Conservation (phyloP, 345 rosid genomes). For the Eutrema yunnanense region DNA sequence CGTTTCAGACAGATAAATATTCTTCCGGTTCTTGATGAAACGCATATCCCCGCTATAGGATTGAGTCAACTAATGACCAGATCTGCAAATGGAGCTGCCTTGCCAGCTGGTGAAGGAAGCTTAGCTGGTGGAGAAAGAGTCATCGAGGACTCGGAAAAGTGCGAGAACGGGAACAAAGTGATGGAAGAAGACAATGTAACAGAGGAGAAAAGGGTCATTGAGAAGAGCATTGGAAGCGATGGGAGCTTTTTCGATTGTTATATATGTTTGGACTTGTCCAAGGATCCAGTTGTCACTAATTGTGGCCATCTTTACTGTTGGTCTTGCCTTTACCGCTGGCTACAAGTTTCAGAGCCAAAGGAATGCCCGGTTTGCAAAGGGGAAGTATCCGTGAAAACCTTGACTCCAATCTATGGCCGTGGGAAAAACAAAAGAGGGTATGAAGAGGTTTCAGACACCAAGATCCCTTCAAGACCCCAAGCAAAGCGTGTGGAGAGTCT, state of each 20-base stretch:
- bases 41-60: conserved; percentile 37
- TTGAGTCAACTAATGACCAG: conserved; percentile 29
- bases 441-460: conserved; percentile 42
- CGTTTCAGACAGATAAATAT: conserved; percentile 42
- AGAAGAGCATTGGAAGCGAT: conserved; percentile 47
- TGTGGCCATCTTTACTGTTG: conserved; percentile 96
- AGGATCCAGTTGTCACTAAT: conserved; percentile 80
- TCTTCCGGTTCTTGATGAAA: conserved; percentile 31
- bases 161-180: conserved; percentile 57
- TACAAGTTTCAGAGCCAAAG: conserved; percentile 66
- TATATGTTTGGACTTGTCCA: conserved; percentile 69
- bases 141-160: conserved; percentile 45
- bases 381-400: conserved; percentile 56
- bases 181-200: conserved; percentile 39
- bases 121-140: conserved; percentile 61
- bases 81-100: conserved; percentile 32
- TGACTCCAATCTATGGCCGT: conserved; percentile 86
- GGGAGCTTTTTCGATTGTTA: conserved; percentile 77
- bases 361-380: conserved; percentile 97
- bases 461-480: conserved; percentile 67
- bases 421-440: conserved; percentile 41
- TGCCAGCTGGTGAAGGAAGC: conserved; percentile 79
- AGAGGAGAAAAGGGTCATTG: conserved; percentile 46
- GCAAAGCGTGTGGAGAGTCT: conserved; percentile 72
- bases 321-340: conserved; percentile 82